phyloP scores from a whole-genome alignment of 805 yeast species.

The Spathaspora boniae region DNA sequence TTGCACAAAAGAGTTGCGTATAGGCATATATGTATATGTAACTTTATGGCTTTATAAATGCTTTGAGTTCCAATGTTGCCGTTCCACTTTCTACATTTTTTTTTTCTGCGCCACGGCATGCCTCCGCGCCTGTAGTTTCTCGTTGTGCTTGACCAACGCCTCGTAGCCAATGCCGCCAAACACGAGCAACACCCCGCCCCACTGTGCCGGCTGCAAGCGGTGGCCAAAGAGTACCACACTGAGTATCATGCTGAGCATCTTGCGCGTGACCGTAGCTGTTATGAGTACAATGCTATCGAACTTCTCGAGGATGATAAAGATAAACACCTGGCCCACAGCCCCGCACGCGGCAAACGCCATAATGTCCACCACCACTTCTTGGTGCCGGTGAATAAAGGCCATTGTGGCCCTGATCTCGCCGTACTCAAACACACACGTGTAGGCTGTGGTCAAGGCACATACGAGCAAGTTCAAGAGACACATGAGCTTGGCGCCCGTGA shows the following conservation, averaged over 20 bases:
- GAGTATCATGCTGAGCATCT: conserved; percentile 91
- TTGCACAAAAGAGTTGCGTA: too few relatives aligned
- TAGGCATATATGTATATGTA: too few relatives aligned
- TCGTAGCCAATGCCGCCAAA: conserved; percentile 85
- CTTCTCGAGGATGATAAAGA: conserved; percentile 75
- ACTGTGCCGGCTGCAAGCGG: conserved; percentile 55
- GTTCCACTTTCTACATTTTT: conserved; percentile 10
- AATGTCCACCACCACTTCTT: conserved; percentile 57
- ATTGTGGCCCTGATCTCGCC: conserved; percentile 48
- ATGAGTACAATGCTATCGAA: conserved; percentile 84
- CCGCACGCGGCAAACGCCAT: conserved; percentile 72
- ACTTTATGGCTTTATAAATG: too few relatives aligned
- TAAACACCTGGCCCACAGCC: conserved; percentile 91
- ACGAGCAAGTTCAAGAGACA: conserved; percentile 53
- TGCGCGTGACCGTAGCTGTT: conserved; percentile 93
- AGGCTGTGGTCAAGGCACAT: conserved; percentile 44
- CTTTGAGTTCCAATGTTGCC: neutral
- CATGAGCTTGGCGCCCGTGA: conserved; percentile 90
- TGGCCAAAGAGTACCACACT: conserved; percentile 91
- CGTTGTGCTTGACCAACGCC: conserved; percentile 41
- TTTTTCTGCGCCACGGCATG: conserved; percentile 1
- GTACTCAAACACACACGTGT: conserved; percentile 41
- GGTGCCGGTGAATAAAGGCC: conserved; percentile 48
- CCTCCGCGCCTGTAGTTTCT: conserved; percentile 3
- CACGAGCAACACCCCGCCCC: conserved; percentile 77